Evolutionary conservation across 1,284 basidiomycete genomes (phyloP).

Genomic region (Flammula alnicola): DNA sequence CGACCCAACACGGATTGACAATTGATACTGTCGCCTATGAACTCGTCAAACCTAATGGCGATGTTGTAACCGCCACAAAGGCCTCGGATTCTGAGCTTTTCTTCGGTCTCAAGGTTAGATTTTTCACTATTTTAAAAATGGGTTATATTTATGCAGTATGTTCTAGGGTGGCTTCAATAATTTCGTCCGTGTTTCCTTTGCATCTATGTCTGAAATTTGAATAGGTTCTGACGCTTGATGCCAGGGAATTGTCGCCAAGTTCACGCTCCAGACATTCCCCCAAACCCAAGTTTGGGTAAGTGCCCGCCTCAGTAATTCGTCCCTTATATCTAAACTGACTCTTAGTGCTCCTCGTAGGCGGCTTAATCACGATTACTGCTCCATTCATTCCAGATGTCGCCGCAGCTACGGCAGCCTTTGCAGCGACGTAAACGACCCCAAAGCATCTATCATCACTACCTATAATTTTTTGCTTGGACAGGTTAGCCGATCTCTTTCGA

Average conservation of each 20-base stretch:
- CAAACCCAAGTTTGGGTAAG: slow-evolving; percentile 65
- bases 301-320: not conserved
- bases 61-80: slow-evolving; percentile 41
- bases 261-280: slow-evolving; percentile 56
- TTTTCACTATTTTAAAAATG: not conserved
- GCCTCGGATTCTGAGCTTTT: slow-evolving; percentile 46
- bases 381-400: slow-evolving; percentile 42
- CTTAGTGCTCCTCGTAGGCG: slow-evolving; percentile 50
- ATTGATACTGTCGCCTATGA: slow-evolving; percentile 55
- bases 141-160: not conserved
- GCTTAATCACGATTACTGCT: slow-evolving; percentile 47
- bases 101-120: slow-evolving; percentile 46
- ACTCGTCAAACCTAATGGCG: slow-evolving; percentile 53
- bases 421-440: slow-evolving; percentile 54
- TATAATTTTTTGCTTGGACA: slow-evolving; percentile 51
- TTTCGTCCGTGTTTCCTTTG: slow-evolving; percentile 45
- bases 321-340: not conserved
- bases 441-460: slow-evolving; percentile 61
- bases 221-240: not conserved
- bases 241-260: slow-evolving; percentile 65
- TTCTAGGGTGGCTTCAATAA: slow-evolving; percentile 62
- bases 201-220: not conserved
- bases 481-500: slow-evolving; percentile 33
- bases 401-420: slow-evolving; percentile 55
- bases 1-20: slow-evolving; percentile 55